Percentiles rank a stretch among this genome's conserved stretches.
phyloP scores from a whole-genome alignment of 2,329 filamentous ascomycete species.

The Nakataea oryzae region DNA sequence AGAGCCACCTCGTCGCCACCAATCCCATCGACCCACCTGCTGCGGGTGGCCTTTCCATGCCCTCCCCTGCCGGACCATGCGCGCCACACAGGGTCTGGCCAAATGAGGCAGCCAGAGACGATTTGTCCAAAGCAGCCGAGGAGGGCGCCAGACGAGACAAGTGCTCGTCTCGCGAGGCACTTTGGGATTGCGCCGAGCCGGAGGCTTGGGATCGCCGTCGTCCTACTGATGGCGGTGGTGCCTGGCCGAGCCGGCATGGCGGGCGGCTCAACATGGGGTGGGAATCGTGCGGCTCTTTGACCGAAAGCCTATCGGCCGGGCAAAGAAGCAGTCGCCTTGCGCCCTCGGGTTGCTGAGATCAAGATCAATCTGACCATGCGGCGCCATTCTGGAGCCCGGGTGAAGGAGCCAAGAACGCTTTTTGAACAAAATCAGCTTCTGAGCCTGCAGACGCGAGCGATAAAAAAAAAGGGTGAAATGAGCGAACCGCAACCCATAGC shows the following conservation, averaged over 20 bases:
- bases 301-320: background rate
- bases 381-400: background rate
- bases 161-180: background rate
- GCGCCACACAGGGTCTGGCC: no score
- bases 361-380: background rate
- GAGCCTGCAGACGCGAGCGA: background rate
- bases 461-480: background rate
- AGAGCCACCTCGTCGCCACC: background rate
- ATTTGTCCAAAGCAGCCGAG: background rate
- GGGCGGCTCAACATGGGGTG: background rate
- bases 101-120: background rate
- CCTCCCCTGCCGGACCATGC: background rate
- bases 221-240: no score
- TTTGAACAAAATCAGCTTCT: background rate
- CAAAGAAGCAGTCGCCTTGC: background rate
- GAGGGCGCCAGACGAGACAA: background rate
- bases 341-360: background rate
- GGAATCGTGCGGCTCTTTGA: background rate
- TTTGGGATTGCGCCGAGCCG: no score
- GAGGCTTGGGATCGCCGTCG: no score
- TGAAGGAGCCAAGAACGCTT: background rate
- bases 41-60: background rate
- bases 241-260: no score
- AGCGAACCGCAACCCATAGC: background rate
- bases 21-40: background rate